Conservation (phyloP, 2,329 filamentous ascomycete species). For the Aspergillus piperis region DNA sequence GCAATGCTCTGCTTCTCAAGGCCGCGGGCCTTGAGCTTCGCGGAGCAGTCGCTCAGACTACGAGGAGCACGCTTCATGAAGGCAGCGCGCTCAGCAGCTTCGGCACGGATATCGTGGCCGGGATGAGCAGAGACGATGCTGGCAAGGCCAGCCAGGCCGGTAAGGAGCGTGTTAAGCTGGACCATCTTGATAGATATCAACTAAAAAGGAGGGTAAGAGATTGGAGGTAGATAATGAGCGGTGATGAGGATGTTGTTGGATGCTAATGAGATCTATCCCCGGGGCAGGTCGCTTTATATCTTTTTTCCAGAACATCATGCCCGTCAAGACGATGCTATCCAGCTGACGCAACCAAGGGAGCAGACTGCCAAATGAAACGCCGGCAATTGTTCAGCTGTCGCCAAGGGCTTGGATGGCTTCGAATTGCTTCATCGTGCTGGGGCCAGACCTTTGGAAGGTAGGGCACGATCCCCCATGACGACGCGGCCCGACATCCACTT, state of each 20-base stretch:
- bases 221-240: not conserved
- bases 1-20: slow-evolving; percentile 47
- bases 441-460: not conserved
- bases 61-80: slow-evolving; percentile 46
- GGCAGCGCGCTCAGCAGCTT: slow-evolving; percentile 53
- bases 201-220: not conserved
- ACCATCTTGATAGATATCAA: slow-evolving; percentile 13
- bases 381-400: not conserved
- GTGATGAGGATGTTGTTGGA: not conserved
- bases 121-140: slow-evolving; percentile 46
- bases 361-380: not conserved
- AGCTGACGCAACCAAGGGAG: not conserved
- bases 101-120: slow-evolving; percentile 52
- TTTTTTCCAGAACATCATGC: not conserved
- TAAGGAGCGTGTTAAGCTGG: slow-evolving; percentile 22
- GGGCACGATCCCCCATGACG: not conserved
- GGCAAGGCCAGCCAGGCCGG: slow-evolving; percentile 28
- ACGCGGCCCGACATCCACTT: not conserved
- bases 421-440: not conserved
- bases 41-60: slow-evolving; percentile 51
- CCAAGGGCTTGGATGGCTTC: not conserved
- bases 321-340: not conserved
- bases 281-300: not conserved
- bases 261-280: not conserved
- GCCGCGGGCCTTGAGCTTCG: slow-evolving; percentile 51